Evolutionary conservation across 2,329 filamentous ascomycete species (phyloP).

Genomic region (Talaromyces sp.): DNA sequence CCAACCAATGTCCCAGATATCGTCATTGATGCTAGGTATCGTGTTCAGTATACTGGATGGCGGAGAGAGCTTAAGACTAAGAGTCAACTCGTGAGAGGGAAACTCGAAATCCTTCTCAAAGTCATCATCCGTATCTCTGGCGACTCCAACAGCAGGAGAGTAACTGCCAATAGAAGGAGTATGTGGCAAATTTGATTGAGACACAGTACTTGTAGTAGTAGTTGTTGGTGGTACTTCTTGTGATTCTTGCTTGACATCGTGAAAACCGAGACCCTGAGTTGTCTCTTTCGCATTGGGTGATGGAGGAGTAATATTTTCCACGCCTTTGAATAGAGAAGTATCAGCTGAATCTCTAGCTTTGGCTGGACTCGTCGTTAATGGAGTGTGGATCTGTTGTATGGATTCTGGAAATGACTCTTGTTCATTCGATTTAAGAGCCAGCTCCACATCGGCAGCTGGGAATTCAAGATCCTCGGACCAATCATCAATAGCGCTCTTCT

Average conservation of each 20-base stretch:
- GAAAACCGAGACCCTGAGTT: not conserved
- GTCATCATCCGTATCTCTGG: constrained; percentile 58
- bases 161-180: not conserved
- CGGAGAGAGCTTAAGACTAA: constrained; percentile 59
- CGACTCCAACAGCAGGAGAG: not conserved
- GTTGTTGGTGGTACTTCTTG: constrained; percentile 8
- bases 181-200: not conserved
- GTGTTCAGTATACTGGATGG: constrained; percentile 56
- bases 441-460: constrained; percentile 50
- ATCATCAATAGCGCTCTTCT: constrained; percentile 69
- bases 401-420: constrained; percentile 61
- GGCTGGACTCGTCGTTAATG: constrained; percentile 34
- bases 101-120: constrained; percentile 70
- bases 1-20: constrained; percentile 80
- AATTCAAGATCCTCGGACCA: constrained; percentile 76
- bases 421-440: constrained; percentile 62
- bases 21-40: constrained; percentile 56
- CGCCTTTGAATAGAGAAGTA: not conserved
- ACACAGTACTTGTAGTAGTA: constrained; percentile 4
- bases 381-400: constrained; percentile 59
- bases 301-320: not conserved
- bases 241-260: not conserved
- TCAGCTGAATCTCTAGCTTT: constrained; percentile 25
- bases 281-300: not conserved
- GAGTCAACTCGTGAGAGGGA: constrained; percentile 57